phyloP scores from a whole-genome alignment of 331 rosid species.

The Arachis monticola region DNA sequence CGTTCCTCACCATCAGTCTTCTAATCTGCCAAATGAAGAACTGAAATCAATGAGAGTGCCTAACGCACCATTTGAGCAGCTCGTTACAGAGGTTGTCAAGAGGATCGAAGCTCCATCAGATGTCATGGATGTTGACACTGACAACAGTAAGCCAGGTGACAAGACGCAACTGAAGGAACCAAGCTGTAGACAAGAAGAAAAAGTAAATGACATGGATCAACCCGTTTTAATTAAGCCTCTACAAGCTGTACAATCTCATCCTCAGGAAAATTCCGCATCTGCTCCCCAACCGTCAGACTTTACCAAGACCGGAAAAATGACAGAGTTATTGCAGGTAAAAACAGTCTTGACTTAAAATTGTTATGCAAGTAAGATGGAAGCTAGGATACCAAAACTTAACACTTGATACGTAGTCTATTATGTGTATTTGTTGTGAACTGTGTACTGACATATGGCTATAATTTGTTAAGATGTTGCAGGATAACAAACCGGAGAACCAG shows the following conservation, averaged over 20 bases:
- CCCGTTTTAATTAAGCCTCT: conserved; percentile 64
- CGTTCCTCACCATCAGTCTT: conserved; percentile 22
- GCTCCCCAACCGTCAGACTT: conserved; percentile 47
- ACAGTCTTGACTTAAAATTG: conserved; percentile 23
- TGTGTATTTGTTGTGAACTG: conserved; percentile 1
- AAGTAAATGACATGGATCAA: conserved; percentile 47
- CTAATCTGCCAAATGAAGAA: conserved; percentile 22
- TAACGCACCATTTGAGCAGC: conserved; percentile 36
- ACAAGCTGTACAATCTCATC: conserved; percentile 59
- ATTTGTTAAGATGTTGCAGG: conserved; percentile 67
- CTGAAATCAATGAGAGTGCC: conserved; percentile 31
- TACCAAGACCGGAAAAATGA: conserved; percentile 60
- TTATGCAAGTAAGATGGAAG: neutral
- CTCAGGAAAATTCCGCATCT: conserved; percentile 37
- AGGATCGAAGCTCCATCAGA: conserved; percentile 40
- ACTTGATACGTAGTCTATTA: conserved; percentile 16
- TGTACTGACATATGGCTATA: conserved; percentile 29
- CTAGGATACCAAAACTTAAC: neutral
- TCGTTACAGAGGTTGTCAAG: conserved; percentile 45
- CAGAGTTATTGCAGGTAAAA: conserved; percentile 82
- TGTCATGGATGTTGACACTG: conserved; percentile 35
- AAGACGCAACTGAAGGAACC: conserved; percentile 31
- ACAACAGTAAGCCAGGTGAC: conserved; percentile 42
- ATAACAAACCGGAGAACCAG: conserved; percentile 50
- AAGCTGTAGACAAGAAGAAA: conserved; percentile 38